Evolutionary conservation across 345 rosid genomes (phyloP), one percentile per base, ranked within the genome.

Genomic region (Carallia pectinifolia): DNA sequence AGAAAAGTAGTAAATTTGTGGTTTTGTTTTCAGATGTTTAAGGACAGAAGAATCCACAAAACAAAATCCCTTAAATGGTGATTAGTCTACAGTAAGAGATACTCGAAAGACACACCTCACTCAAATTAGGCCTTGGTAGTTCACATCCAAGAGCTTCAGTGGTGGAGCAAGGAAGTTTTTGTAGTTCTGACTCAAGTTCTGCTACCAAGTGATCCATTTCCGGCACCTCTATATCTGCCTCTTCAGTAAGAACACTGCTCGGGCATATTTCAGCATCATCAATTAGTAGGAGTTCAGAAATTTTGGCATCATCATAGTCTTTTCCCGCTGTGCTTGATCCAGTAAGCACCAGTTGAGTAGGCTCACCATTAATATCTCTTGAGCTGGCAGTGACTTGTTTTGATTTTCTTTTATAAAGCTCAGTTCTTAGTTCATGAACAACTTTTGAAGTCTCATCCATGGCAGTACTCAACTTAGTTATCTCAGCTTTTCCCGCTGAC

Each of bases 231-330:
- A 80, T 80, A 66, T 84, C 91, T 64, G 78, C 86, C 82, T 90
- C 98, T 65, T 88, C 97, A 0, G 97, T 93, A 58, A 93, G 85
- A 79, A 91, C 89, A 31, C 97, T 93, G 72, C 97, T 89, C 2
- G 86, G 84, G 76, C 81, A 85, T 12, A 44, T 44, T 68, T 85
- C 94, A 71, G 80, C 87, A 74, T 87, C 91, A 31, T 84, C 88
- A 52, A 63, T 38, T 55, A 65, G 17, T 12, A 76, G 66, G 7
- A 74, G 39, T 47, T 72, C 70, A 33, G 68, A 44, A 1, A 73
- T 44, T 68, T 82, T 82, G 29, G 55, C 59, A 69, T 74, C 81
- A 40, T 66, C 67, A 58, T 74, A 69, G 36, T 65, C 82, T 65
- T 72, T 65, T 55, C 68, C 65, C 62, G 17, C 80, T 38, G 65